These are phyloP conservation scores for Phytophthora melonis DNA, from an alignment of 352 stramenopile genomes.

Conservation along the genomic window DNA sequence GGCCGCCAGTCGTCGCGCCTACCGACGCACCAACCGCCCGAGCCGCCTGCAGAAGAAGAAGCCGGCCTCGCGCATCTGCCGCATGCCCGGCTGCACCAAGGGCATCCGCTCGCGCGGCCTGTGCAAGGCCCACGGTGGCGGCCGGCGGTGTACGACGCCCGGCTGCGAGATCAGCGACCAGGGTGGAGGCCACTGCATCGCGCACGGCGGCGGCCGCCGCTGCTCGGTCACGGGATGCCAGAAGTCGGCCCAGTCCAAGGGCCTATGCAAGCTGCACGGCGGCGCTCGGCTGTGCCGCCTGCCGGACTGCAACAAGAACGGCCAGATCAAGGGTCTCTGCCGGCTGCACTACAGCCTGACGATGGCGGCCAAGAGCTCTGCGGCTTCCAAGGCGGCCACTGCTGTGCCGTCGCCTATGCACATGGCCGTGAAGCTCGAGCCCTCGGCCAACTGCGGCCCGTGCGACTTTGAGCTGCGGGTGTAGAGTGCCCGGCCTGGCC, in stretches of 20 bases:
- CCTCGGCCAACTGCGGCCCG: slow-evolving; percentile 15
- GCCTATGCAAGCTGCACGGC: slow-evolving; percentile 86
- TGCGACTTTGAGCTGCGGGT: slow-evolving; percentile 40
- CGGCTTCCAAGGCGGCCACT: slow-evolving; percentile 5
- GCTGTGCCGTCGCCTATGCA: slow-evolving; percentile 1
- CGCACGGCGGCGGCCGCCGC: slow-evolving; percentile 70
- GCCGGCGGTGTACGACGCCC: slow-evolving; percentile 76
- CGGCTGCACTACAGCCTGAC: slow-evolving; percentile 72
- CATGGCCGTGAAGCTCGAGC: slow-evolving; percentile 26
- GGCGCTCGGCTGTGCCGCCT: slow-evolving; percentile 79
- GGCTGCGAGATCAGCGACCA: slow-evolving; percentile 89
- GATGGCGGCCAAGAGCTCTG: slow-evolving; percentile 33
- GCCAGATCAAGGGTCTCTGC: slow-evolving; percentile 83
- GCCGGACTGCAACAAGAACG: slow-evolving; percentile 82
- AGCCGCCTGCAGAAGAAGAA: slow-evolving; percentile 57
- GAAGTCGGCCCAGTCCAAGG: slow-evolving; percentile 86
- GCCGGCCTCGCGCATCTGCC: slow-evolving; percentile 78
- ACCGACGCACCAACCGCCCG: slow-evolving; percentile 30
- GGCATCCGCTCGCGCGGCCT: slow-evolving; percentile 83
- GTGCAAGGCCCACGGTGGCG: slow-evolving; percentile 88
- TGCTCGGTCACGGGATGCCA: slow-evolving; percentile 75
- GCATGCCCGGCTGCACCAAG: slow-evolving; percentile 79
- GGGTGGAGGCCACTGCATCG: slow-evolving; percentile 86
- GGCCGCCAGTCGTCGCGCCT: slow-evolving; percentile 22
- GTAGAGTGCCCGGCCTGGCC: slow-evolving; percentile 19